Base-by-base conservation (phyloP, 2,329 filamentous ascomycete species). In the Colletotrichum coccodes region DNA sequence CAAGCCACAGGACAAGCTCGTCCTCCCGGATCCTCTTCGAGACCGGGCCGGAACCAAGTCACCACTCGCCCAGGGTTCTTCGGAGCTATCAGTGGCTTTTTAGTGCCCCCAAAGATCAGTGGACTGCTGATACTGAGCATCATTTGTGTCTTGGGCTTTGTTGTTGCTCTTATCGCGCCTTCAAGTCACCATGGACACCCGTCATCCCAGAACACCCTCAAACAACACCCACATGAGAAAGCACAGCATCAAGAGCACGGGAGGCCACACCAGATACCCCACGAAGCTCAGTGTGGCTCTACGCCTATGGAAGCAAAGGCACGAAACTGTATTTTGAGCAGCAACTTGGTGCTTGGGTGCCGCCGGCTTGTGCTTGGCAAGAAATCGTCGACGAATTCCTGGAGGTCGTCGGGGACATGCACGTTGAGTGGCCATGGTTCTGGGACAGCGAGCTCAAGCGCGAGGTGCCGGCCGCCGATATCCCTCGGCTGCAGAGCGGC, bases 371-470 rank as follows among this genome's bases (percentile, higher is more conserved):
- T 16, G 57, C 28, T 21, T 60, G 57, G 57, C 18, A 36, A 2
- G 57, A 60, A 30, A 38, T 60, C 21, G 32, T 60, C 4, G 44
- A 60, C 32, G 23, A 49, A 16, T 49, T 60, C 26, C 44, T 16
- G 6, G 30, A 49, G n/a, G 9, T 49, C 21, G 44, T 26, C 4
- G 57, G 57, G 9, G 57, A 60, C 23, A 59, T 59, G 21, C 40
- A 59, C 8, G 21, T 46, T 1, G 56, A 59, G 42, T 59, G 56
- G 56, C 34, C 21, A 23, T 59, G 56, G 56, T 59, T 59, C 28
- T 21, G 34, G 26, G 56, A 59, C 32, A n/a, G 12, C n/a, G 30
- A 34, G 28, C 42, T 47, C 18, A 59, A 26, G 40, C 42, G 30
- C 28, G 40, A 59, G 56, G 56, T 59, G 38, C 6, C 38, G n/a